Evolutionary conservation across 495 filamentous ascomycete genomes (phyloP), one percentile per base, ranked within the genome.

Genomic region (Lophiotrema nucula): DNA sequence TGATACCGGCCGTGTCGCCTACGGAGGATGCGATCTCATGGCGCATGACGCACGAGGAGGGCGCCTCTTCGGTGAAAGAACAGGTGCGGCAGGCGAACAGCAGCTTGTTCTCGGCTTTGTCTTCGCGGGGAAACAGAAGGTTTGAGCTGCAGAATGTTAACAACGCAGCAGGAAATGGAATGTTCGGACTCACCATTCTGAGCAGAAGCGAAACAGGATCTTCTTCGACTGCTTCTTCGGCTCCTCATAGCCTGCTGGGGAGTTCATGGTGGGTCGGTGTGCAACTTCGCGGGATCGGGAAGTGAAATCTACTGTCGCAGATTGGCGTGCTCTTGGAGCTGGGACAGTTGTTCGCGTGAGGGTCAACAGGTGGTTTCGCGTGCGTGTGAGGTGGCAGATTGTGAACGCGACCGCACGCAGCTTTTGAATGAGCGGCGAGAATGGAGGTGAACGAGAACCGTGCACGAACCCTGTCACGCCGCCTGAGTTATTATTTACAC

Each of bases 61-160:
- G 82, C n/a, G 92, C 90, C 38, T 83, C 79, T 73, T 96, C 91
- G 67, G 83, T 87, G 72, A 87, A 93, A 67, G 88, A 85, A 77
- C 93, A 99, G 37, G 89, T 96, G 51, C 91, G 88, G 77, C 93
- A 99, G 16, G 82, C 83, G 73, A 84, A 90, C 74, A 87, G 81
- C 45, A 90, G 80, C 21, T 74, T 75, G 72, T 82, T 83, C 64
- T 75, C 82, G 48, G 72, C 62, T 19, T 79, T 78, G 71, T 96
- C 90, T 77, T 99, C 93, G 72, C 92, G 91, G 13, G 93, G 93
- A 72, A 97, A 97, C 48, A 99, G 79, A 83, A 99, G 87, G 80
- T 99, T 99, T 65, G 89, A 93, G 75, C 87, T 89, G 50, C 15
- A 13, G 38, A 23, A n/a, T 12, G 53, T 66, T 62, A 69, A 43